Evolutionary conservation across 129 eudicot genomes (phyloP).

Genomic region (Logfia minima): DNA sequence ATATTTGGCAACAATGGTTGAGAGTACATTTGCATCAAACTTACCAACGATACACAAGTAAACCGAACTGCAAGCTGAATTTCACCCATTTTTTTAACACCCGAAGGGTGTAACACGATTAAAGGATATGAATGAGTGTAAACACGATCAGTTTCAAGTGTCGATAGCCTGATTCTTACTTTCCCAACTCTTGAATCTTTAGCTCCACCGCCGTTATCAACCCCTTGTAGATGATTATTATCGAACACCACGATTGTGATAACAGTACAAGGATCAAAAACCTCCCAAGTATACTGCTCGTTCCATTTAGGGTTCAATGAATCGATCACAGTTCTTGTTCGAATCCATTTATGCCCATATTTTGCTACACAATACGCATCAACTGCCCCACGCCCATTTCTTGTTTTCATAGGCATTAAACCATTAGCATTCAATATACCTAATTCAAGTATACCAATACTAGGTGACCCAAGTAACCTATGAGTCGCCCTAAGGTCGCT

Average conservation of each 20-base stretch:
- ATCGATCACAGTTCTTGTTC: slow-evolving; percentile 35
- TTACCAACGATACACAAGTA: slow-evolving; percentile 29
- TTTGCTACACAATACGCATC: slow-evolving; percentile 46
- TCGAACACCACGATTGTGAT: slow-evolving; percentile 37
- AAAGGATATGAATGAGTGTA: slow-evolving; percentile 41
- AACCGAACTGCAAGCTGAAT: slow-evolving; percentile 40
- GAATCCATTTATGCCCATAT: slow-evolving; percentile 41
- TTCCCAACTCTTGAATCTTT: slow-evolving; percentile 37
- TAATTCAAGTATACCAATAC: slow-evolving; percentile 33
- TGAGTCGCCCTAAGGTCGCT: slow-evolving; percentile 32
- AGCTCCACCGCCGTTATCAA: slow-evolving; percentile 9
- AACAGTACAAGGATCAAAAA: slow-evolving; percentile 40
- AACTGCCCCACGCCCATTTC: slow-evolving; percentile 40
- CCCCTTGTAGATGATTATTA: slow-evolving; percentile 36
- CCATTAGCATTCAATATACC: slow-evolving; percentile 39
- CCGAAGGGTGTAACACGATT: slow-evolving; percentile 37
- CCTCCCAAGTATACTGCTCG: slow-evolving; percentile 42
- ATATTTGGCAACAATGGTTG: slow-evolving; percentile 37
- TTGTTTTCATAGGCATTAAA: slow-evolving; percentile 31
- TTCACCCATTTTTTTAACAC: slow-evolving; percentile 37
- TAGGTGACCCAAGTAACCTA: slow-evolving; percentile 27
- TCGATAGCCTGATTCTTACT: slow-evolving; percentile 33
- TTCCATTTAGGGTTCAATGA: slow-evolving; percentile 37
- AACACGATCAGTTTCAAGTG: slow-evolving; percentile 38
- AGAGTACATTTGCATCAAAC: slow-evolving; percentile 30